Conservation (phyloP, 768 basidiomycete species). For the Hygrophorus russula region DNA sequence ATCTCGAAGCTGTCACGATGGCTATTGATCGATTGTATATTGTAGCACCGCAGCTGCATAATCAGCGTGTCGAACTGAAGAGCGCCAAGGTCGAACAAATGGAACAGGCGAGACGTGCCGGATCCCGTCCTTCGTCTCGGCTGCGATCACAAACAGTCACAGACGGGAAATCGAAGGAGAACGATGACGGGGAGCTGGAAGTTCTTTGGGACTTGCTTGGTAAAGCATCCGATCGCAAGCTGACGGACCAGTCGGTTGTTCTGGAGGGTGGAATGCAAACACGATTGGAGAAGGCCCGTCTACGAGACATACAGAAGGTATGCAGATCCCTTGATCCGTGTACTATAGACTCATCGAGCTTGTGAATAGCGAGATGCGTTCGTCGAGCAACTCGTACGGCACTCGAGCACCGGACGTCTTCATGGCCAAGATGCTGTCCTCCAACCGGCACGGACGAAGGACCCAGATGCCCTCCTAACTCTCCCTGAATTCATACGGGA, state of each 20-base stretch:
- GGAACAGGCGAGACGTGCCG: slow-evolving; percentile 52
- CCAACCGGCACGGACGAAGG: slow-evolving; percentile 25
- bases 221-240: slow-evolving; percentile 54
- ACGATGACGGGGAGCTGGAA: slow-evolving; percentile 49
- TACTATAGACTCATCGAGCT: slow-evolving; percentile 5
- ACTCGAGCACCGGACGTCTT: slow-evolving; percentile 64
- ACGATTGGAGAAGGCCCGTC: slow-evolving; percentile 40
- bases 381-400: slow-evolving; percentile 60
- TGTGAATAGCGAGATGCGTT: slow-evolving; percentile 54
- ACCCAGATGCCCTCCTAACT: slow-evolving; percentile 42
- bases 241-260: slow-evolving; percentile 61
- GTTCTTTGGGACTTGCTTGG: slow-evolving; percentile 61
- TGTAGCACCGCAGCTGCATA: slow-evolving; percentile 78
- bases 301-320: slow-evolving; percentile 57
- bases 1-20: slow-evolving; percentile 74
- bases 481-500: slow-evolving; percentile 58
- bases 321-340: slow-evolving; percentile 5
- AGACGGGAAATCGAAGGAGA: slow-evolving; percentile 33
- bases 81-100: slow-evolving; percentile 58
- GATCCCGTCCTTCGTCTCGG: slow-evolving; percentile 12
- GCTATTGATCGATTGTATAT: slow-evolving; percentile 86
- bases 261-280: slow-evolving; percentile 51
- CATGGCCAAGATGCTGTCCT: slow-evolving; percentile 71
- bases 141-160: slow-evolving; percentile 11
- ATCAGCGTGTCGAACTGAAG: slow-evolving; percentile 89